phyloP scores from a whole-genome alignment of 805 yeast species.

The Komagataella kurtzmanii region DNA sequence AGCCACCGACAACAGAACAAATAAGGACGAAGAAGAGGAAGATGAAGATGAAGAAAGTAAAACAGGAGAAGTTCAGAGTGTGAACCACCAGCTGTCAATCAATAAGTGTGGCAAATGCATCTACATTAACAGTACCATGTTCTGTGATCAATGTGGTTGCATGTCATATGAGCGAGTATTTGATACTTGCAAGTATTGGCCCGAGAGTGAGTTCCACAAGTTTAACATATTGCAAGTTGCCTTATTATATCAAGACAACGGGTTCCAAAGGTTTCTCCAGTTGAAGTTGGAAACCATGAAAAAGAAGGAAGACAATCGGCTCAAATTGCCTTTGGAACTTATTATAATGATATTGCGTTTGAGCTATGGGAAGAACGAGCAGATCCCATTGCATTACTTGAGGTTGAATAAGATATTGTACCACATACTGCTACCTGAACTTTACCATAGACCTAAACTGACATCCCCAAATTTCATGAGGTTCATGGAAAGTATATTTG shows the following conservation, averaged over 20 bases:
- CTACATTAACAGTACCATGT: not conserved
- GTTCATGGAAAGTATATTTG: conserved; percentile 59
- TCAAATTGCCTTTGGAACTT: conserved; percentile 35
- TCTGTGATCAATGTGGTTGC: conserved; percentile 9
- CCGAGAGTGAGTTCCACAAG: conserved; percentile 34
- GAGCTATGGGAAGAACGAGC: conserved; percentile 11
- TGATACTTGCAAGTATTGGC: conserved; percentile 29
- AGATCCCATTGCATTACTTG: conserved; percentile 34
- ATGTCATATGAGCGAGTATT: conserved; percentile 30
- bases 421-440: conserved; percentile 39
- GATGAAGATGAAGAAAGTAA: conserved; percentile 11
- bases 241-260: conserved; percentile 7
- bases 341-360: conserved; percentile 23
- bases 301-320: conserved; percentile 6
- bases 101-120: not conserved
- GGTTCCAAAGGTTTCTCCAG: conserved; percentile 6
- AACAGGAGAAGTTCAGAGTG: conserved; percentile 7
- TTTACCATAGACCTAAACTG: conserved; percentile 54
- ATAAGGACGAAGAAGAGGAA: conserved; percentile 15
- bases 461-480: conserved; percentile 51
- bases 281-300: conserved; percentile 5
- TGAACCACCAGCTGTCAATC: not conserved
- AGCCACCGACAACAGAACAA: conserved; percentile 11
- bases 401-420: conserved; percentile 54
- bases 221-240: conserved; percentile 26